phyloP scores from a whole-genome alignment of 345 rosid species.

The Clausena lansium region DNA sequence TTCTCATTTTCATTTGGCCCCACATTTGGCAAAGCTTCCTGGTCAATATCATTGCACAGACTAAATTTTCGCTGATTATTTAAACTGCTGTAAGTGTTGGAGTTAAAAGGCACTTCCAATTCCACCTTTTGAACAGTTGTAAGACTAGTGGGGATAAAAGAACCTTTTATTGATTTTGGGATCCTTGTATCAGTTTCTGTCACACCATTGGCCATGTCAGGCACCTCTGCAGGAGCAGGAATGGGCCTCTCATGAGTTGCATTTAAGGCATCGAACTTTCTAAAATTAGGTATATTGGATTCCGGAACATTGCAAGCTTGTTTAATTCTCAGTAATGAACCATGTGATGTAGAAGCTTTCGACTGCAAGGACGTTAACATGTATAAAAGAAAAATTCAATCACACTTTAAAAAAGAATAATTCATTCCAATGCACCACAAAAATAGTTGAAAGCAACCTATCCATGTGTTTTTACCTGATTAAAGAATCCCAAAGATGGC shows the following conservation, averaged over 20 bases:
- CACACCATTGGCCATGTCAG: constrained; percentile 20
- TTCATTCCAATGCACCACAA: background rate
- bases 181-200: constrained; percentile 19
- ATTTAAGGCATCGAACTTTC: constrained; percentile 29
- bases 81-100: constrained; percentile 24
- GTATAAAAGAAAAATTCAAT: constrained; percentile 3
- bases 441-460: background rate
- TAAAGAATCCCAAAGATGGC: constrained; percentile 83
- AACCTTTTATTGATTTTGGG: constrained; percentile 19
- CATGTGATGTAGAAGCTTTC: constrained; percentile 41
- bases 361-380: constrained; percentile 53
- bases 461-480: constrained; percentile 46
- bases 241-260: constrained; percentile 32
- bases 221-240: constrained; percentile 23
- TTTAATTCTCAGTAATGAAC: constrained; percentile 32
- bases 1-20: constrained; percentile 25
- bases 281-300: constrained; percentile 32
- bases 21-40: constrained; percentile 18
- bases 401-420: background rate
- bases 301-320: constrained; percentile 29
- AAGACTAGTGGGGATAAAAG: constrained; percentile 24
- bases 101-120: constrained; percentile 17
- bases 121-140: constrained; percentile 23
- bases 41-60: constrained; percentile 25
- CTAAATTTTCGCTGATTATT: constrained; percentile 28